Evolutionary conservation across 1,139 yeast species (phyloP).

Genomic region (Magnusiomyces magnusii): DNA sequence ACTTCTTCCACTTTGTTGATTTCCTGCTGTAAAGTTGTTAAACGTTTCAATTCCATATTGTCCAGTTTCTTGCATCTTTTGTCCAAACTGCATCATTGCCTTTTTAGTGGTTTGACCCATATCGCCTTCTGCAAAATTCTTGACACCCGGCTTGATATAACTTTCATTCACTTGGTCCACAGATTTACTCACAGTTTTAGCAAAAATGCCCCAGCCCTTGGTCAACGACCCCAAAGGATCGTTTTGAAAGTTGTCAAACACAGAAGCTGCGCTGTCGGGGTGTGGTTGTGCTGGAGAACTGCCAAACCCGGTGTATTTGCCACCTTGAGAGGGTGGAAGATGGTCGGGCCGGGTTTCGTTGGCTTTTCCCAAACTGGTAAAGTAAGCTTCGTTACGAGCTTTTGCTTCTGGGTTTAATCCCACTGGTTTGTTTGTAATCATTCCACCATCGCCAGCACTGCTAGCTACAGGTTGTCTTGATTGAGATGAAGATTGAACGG

Average conservation of each 20-base stretch:
- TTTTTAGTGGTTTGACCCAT: slow-evolving; percentile 70
- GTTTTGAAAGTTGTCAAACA: slow-evolving; percentile 66
- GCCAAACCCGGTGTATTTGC: slow-evolving; percentile 88
- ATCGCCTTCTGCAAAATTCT: slow-evolving; percentile 75
- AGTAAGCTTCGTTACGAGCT: slow-evolving; percentile 67
- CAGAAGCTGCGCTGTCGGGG: slow-evolving; percentile 29
- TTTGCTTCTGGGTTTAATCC: slow-evolving; percentile 39
- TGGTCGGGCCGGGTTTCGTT: slow-evolving; percentile 70
- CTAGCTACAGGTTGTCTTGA: neutral
- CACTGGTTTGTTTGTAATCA: slow-evolving; percentile 19
- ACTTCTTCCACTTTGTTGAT: slow-evolving; percentile 22
- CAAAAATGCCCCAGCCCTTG: slow-evolving; percentile 92
- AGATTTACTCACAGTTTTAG: slow-evolving; percentile 73
- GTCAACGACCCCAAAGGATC: slow-evolving; percentile 87
- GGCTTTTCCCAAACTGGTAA: slow-evolving; percentile 66
- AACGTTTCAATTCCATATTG: slow-evolving; percentile 52
- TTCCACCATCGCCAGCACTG: slow-evolving; percentile 8
- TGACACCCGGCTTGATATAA: slow-evolving; percentile 82
- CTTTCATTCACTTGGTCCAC: slow-evolving; percentile 79
- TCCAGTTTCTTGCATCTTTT: slow-evolving; percentile 85
- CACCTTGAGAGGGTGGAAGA: slow-evolving; percentile 91
- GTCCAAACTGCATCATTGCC: slow-evolving; percentile 95
- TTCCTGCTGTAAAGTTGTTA: slow-evolving; percentile 45
- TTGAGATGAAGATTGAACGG: slow-evolving; percentile 18
- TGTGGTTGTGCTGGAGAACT: slow-evolving; percentile 50